Evolutionary conservation across 2,329 filamentous ascomycete species (phyloP).

Genomic region (Cladosporium halotolerans): DNA sequence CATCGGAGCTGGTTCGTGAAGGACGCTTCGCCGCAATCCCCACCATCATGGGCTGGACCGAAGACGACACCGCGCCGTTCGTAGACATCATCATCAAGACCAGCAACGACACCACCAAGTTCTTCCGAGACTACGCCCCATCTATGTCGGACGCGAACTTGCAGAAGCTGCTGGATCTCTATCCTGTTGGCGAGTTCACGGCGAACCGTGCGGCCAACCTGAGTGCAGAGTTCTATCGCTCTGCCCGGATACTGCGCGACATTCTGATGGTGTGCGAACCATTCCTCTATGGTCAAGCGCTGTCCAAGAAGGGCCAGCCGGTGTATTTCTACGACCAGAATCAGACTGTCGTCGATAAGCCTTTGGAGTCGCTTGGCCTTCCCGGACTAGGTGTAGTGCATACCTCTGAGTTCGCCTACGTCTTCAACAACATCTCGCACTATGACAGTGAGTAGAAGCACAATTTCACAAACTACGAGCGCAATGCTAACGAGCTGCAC

Average conservation of each 20-base stretch:
- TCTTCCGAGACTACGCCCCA: constrained; percentile 37
- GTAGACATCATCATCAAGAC: constrained; percentile 31
- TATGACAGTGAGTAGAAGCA: constrained; percentile 32
- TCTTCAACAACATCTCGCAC: constrained; percentile 38
- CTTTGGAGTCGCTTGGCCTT: constrained; percentile 33
- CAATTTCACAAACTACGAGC: not conserved
- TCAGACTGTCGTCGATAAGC: constrained; percentile 46
- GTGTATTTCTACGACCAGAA: constrained; percentile 50
- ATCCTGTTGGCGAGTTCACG: constrained; percentile 39
- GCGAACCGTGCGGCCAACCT: constrained; percentile 33
- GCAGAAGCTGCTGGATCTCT: constrained; percentile 27
- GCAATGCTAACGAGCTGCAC: not conserved
- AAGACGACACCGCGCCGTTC: constrained; percentile 37
- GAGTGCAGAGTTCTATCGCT: constrained; percentile 45
- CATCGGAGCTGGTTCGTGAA: constrained; percentile 34
- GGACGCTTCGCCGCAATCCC: constrained; percentile 37
- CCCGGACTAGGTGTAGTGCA: constrained; percentile 45
- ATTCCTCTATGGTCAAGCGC: constrained; percentile 36
- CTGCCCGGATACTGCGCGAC: constrained; percentile 46
- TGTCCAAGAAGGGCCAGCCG: constrained; percentile 33
- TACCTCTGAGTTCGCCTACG: constrained; percentile 49
- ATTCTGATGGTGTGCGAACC: constrained; percentile 47
- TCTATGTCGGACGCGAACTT: constrained; percentile 27
- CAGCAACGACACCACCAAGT: constrained; percentile 28
- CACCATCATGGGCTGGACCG: constrained; percentile 38